Evolutionary conservation across 768 basidiomycete species (phyloP).

Genomic region (Tulasnella sp.): DNA sequence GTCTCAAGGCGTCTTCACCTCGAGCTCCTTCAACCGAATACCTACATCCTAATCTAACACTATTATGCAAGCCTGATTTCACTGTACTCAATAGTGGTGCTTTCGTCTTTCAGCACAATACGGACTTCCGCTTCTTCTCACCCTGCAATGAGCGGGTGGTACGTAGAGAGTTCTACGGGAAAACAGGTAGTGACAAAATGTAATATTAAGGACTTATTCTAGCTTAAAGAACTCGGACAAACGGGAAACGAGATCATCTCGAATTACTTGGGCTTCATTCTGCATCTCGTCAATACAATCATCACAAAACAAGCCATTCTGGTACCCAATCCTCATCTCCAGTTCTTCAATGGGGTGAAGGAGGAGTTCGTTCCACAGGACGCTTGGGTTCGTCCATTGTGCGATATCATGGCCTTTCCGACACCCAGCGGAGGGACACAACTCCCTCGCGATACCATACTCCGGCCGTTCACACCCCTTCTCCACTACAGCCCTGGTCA

Average conservation of each 20-base stretch:
- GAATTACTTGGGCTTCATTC: neutral
- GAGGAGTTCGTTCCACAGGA: neutral
- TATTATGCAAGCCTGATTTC: no score
- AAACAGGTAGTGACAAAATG: neutral
- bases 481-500: neutral
- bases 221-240: neutral
- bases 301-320: neutral
- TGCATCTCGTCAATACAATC: conserved; percentile 1
- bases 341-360: conserved; percentile 1
- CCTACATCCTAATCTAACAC: no score
- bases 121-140: no score
- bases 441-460: neutral
- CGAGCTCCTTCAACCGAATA: no score
- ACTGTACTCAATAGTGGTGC: no score
- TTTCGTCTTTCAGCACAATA: no score
- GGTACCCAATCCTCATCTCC: neutral
- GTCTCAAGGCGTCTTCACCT: no score
- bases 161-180: neutral
- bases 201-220: neutral
- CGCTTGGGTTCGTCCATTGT: neutral
- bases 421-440: neutral
- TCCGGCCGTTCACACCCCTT: neutral
- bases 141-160: neutral
- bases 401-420: neutral
- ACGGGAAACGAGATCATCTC: neutral